phyloP scores from a whole-genome alignment of 2,329 filamentous ascomycete genomes.

The Fusarium nematophilum region DNA sequence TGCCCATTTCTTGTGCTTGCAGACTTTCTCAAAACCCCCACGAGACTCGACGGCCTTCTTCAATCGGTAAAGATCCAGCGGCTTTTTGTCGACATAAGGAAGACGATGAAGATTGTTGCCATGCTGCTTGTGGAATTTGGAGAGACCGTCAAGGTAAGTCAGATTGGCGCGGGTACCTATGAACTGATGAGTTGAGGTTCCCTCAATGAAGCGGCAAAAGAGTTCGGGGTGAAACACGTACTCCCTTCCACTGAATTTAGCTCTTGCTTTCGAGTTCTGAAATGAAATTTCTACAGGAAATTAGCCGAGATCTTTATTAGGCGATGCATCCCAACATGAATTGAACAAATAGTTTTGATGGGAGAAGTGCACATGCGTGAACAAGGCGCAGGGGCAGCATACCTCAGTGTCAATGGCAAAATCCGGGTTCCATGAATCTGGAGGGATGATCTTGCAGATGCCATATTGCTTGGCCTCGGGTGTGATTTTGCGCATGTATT shows the following conservation, averaged over 20 bases:
- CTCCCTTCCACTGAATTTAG: constrained; percentile 98
- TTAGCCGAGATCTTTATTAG: constrained; percentile 16
- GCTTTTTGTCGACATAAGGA: constrained; percentile 97
- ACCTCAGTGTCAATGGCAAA: constrained; percentile 99
- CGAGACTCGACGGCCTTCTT: constrained; percentile 97
- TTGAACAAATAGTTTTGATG: not conserved
- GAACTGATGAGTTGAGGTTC: constrained; percentile 48
- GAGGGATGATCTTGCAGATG: constrained; percentile 95
- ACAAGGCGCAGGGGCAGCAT: constrained; percentile 27
- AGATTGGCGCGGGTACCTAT: constrained; percentile 92
- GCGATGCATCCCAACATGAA: constrained; percentile 2
- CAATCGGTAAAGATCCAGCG: constrained; percentile 91
- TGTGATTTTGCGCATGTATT: constrained; percentile 92
- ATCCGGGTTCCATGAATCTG: constrained; percentile 91
- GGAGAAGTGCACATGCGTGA: constrained; percentile 13
- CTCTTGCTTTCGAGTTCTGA: constrained; percentile 94
- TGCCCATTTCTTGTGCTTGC: constrained; percentile 98
- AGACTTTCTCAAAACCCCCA: constrained; percentile 95
- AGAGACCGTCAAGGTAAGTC: constrained; percentile 93
- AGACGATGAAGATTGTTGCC: constrained; percentile 93
- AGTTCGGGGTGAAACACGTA: constrained; percentile 59
- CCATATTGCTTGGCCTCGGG: constrained; percentile 89
- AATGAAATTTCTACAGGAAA: constrained; percentile 84
- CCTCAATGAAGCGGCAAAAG: not conserved
- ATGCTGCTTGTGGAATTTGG: constrained; percentile 97